Base-by-base conservation (phyloP, 1,284 basidiomycete genomes). In the Trichosporon ovoides region DNA sequence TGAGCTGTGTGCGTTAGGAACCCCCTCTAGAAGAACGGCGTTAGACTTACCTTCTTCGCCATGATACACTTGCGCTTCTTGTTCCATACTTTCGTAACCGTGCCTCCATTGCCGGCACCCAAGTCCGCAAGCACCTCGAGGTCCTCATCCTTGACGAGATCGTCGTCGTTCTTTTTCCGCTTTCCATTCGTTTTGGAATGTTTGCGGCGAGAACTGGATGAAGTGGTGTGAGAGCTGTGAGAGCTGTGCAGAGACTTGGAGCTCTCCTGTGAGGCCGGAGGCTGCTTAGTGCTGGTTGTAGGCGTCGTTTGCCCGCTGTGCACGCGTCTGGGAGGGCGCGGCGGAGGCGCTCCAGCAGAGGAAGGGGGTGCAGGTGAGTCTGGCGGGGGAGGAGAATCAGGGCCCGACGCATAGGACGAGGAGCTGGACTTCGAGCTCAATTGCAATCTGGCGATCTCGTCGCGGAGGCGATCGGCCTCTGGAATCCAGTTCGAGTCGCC, bases 81-180 rank as follows among this genome's bases (percentile, higher is more conserved):
- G 74, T 96, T 93, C 76, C 90, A 84, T n/a, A 93, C 94, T 78
- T 90, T 91, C 75, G 89, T 90, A 56, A 98, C 96, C 53, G 93
- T 97, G 38, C 96, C 95, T 0, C 95, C 93, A 71, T 98, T 98
- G n/a, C 95, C 95, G 63, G 92, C 87, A 0, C 95, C 95, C 3
- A 98, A 83, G 76, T 98, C 95, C 28, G 84, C 81, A 31, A 98
- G 75, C 61, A 91, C 86, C 75, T 86, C 86, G 67, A 94, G 79
- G 75, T 94, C 91, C 70, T 88, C 87, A 66, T 87, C 86, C 65
- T 84, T 83, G 62, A 94, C 79, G 69, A 91, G 86, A 59, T 82
- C 84, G 70, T 87, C 87, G 68, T 84, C 84, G 76, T 88, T 86
- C 43, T 66, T 68, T 54, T 79, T 59, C 55, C 66, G 67, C 55